Conservation (phyloP, 2,329 filamentous ascomycete species). For the Trichoderma semiorbis region DNA sequence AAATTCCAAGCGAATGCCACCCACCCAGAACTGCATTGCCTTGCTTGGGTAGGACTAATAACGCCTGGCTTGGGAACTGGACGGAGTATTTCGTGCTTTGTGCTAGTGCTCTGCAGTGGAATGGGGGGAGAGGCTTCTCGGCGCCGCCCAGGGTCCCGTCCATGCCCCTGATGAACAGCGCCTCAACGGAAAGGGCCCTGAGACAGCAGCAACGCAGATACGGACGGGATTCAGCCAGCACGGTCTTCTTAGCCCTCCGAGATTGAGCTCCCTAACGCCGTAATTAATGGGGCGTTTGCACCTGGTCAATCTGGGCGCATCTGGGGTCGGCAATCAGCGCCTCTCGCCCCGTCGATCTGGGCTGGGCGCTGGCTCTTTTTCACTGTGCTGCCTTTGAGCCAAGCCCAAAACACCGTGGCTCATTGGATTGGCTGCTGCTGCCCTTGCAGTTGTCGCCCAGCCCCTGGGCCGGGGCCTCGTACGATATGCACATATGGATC, state of each 20-base stretch:
- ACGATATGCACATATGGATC: slow-evolving; percentile 8
- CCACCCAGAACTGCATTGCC: neutral
- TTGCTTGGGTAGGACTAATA: too few relatives aligned
- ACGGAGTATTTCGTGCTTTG: neutral
- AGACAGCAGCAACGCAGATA: neutral
- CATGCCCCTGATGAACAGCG: slow-evolving; percentile 9
- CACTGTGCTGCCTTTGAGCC: neutral
- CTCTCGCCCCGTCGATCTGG: slow-evolving; percentile 11
- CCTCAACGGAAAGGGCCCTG: neutral
- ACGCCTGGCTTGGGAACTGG: neutral
- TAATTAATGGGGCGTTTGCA: neutral
- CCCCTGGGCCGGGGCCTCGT: slow-evolving; percentile 3
- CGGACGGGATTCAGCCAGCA: neutral
- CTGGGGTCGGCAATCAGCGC: slow-evolving; percentile 15
- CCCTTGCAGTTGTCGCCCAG: neutral
- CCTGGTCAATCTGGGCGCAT: slow-evolving; percentile 4
- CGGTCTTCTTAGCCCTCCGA: neutral
- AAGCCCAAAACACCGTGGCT: neutral
- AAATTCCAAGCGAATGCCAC: slow-evolving; percentile 15
- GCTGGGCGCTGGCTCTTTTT: neutral
- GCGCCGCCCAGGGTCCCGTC: neutral
- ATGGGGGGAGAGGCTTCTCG: neutral
- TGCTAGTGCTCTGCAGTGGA: neutral
- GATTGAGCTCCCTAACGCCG: slow-evolving; percentile 8
- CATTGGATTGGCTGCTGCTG: neutral